Conservation (phyloP, 73 alveolate genomes). For the Halteria grandinella region DNA sequence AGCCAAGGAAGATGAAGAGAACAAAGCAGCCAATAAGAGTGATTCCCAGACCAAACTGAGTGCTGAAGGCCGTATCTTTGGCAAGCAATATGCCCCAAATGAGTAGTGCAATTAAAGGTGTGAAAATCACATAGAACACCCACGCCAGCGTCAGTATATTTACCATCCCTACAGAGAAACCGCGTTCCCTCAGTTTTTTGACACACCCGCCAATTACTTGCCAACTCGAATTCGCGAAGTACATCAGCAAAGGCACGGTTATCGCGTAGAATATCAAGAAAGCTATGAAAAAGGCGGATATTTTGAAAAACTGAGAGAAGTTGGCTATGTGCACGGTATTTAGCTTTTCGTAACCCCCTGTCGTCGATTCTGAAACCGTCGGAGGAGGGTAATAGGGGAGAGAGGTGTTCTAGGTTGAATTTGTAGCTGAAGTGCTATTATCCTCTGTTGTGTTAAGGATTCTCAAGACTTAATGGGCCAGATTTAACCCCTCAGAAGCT, state of each 20-base stretch:
- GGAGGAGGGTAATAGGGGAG: too few species aligned
- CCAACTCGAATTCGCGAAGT: neutral
- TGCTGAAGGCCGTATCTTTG: neutral
- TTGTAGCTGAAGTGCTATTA: too few species aligned
- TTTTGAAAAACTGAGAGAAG: conserved; percentile 11
- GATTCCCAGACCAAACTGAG: conserved; percentile 58
- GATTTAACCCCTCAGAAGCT: too few species aligned
- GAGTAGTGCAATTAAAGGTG: neutral
- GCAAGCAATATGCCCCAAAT: conserved; percentile 56
- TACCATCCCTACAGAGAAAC: neutral
- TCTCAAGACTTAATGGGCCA: too few species aligned
- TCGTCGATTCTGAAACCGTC: too few species aligned
- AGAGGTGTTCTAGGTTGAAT: too few species aligned
- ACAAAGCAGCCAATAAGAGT: conserved; percentile 14
- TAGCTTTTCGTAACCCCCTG: too few species aligned
- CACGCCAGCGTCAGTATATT: neutral
- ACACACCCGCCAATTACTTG: conserved; percentile 6
- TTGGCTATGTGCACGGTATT: conserved; percentile 43
- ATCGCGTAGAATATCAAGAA: neutral
- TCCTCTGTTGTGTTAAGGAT: too few species aligned
- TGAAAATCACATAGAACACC: neutral
- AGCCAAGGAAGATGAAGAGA: conserved; percentile 12
- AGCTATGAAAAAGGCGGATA: conserved; percentile 16
- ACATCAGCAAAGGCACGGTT: conserved; percentile 16
- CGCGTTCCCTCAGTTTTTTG: neutral